Percentiles rank a stretch among this genome's conserved stretches.
phyloP scores from a whole-genome alignment of 345 rosid genomes.

The Luvunga scandens region DNA sequence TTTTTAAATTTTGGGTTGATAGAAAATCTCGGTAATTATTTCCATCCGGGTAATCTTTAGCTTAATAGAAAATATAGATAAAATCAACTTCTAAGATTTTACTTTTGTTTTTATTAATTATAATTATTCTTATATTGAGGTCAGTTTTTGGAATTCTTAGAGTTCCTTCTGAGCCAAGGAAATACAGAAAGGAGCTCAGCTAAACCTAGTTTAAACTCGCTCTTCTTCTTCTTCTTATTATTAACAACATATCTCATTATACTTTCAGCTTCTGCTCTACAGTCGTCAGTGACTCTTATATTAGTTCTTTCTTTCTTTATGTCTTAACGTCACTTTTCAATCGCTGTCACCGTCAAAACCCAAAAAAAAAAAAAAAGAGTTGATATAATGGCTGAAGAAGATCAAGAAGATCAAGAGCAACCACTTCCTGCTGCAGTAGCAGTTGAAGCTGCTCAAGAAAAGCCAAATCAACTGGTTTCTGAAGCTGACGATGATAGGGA shows the following conservation, averaged over 20 bases:
- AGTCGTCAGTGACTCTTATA: not conserved
- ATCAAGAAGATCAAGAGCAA: not conserved
- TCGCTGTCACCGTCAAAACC: not conserved
- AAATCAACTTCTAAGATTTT: not conserved
- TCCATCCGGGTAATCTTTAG: constrained; percentile 7
- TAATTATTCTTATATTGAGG: not conserved
- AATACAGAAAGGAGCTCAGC: not conserved
- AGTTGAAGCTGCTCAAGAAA: not conserved
- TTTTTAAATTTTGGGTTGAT: not conserved
- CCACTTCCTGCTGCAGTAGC: not conserved
- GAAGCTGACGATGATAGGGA: not conserved
- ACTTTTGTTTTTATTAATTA: not conserved
- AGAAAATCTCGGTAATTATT: not conserved
- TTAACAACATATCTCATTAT: not conserved
- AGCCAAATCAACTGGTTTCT: not conserved
- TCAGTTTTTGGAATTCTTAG: not conserved
- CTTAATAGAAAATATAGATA: constrained; percentile 9
- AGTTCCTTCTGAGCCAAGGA: constrained; percentile 4
- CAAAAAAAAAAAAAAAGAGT: not conserved
- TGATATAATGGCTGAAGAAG: not conserved
- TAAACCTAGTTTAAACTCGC: not conserved
- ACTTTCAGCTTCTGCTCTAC: not conserved
- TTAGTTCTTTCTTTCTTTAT: not conserved
- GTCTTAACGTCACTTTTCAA: not conserved
- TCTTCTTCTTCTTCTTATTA: not conserved